These are phyloP conservation scores for Lactuca sativa DNA, from an alignment of 129 eudicot genomes.

Conservation along the genomic window DNA sequence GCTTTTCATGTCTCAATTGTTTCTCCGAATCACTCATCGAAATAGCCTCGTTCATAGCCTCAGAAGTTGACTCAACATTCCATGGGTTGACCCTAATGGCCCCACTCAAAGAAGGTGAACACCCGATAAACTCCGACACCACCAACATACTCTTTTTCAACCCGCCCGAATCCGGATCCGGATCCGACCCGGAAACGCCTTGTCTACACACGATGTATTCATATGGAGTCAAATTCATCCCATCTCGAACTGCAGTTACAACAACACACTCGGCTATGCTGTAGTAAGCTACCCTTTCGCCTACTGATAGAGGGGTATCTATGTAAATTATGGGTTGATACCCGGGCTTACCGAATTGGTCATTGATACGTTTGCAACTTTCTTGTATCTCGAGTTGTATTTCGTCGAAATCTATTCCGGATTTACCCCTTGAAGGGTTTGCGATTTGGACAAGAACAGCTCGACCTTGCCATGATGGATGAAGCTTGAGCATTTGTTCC, in stretches of 20 bases:
- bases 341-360: conserved; percentile 73
- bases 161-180: conserved; percentile 40
- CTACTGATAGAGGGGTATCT: conserved; percentile 44
- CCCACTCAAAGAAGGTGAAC: conserved; percentile 93
- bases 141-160: conserved; percentile 88
- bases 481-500: conserved; percentile 72
- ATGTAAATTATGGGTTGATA: conserved; percentile 79
- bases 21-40: conserved; percentile 75
- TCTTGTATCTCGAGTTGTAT: conserved; percentile 70
- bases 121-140: conserved; percentile 86
- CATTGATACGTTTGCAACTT: conserved; percentile 72
- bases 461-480: conserved; percentile 67
- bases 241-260: conserved; percentile 90
- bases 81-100: conserved; percentile 90
- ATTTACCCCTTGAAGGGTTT: conserved; percentile 80
- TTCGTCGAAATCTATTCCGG: conserved; percentile 68
- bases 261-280: conserved; percentile 92
- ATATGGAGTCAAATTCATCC: conserved; percentile 84
- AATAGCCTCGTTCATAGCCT: conserved; percentile 84
- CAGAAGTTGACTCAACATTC: conserved; percentile 86
- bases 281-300: conserved; percentile 76
- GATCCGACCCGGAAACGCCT: conserved; percentile 56
- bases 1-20: conserved; percentile 82
- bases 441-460: conserved; percentile 72
- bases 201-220: conserved; percentile 85